These are phyloP conservation scores for Saposhnikovia divaricata DNA, from an alignment of 129 eudicot species.

Conservation along the genomic window DNA sequence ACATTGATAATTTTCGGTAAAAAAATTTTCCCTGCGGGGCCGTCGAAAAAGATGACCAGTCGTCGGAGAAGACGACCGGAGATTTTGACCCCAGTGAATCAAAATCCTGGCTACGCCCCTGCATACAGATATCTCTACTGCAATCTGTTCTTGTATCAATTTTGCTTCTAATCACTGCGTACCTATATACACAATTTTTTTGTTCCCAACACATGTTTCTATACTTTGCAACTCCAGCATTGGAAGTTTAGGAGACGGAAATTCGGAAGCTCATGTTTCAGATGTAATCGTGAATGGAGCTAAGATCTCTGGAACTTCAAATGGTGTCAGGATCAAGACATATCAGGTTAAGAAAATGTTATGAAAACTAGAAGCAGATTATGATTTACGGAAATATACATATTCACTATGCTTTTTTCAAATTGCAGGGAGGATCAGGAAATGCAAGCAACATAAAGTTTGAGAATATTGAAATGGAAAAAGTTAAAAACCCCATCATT, in stretches of 20 bases:
- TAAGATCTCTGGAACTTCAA: conserved; percentile 51
- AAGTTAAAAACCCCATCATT: conserved; percentile 70
- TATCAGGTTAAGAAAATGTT: conserved; percentile 47
- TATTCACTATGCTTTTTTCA: neutral
- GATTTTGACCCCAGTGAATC: no score
- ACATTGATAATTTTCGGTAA: no score
- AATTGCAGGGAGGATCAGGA: conserved; percentile 80
- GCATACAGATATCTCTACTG: neutral
- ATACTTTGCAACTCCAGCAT: conserved; percentile 34
- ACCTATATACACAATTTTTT: neutral
- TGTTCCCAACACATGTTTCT: neutral
- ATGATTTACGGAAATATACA: neutral
- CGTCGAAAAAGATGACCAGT: no score
- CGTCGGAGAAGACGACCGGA: no score
- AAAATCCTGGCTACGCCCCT: no score
- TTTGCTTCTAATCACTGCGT: neutral
- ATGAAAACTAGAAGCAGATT: neutral
- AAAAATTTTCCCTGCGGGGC: no score
- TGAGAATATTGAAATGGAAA: conserved; percentile 46
- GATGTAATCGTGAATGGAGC: conserved; percentile 62
- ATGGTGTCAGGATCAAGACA: conserved; percentile 88
- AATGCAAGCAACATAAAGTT: conserved; percentile 66
- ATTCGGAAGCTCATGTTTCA: conserved; percentile 72
- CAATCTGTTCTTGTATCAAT: neutral
- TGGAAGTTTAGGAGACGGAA: conserved; percentile 75